Evolutionary conservation across 2,329 filamentous ascomycete species (phyloP).

Genomic region (Colletotrichum tropicicola): DNA sequence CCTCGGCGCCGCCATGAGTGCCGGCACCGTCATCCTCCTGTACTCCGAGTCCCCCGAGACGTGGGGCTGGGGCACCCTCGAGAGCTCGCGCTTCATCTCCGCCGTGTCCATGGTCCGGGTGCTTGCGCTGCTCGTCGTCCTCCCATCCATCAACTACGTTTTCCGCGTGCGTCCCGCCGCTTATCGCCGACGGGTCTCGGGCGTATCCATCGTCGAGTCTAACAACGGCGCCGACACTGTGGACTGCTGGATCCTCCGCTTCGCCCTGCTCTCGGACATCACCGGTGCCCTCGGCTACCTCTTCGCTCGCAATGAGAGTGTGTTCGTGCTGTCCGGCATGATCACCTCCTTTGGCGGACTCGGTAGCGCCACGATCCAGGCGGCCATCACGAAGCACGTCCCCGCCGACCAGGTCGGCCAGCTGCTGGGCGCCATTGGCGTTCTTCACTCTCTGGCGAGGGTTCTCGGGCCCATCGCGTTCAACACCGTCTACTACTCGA

Average conservation of each 20-base stretch:
- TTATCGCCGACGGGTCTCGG: slow-evolving; percentile 48
- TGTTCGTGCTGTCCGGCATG: slow-evolving; percentile 78
- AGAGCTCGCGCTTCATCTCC: slow-evolving; percentile 84
- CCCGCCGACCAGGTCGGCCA: slow-evolving; percentile 83
- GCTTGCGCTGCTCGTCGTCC: slow-evolving; percentile 74
- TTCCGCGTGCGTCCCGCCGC: slow-evolving; percentile 68
- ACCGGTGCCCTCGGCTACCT: slow-evolving; percentile 81
- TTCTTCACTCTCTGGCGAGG: slow-evolving; percentile 84
- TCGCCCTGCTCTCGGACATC: slow-evolving; percentile 79
- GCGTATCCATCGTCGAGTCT: slow-evolving; percentile 49
- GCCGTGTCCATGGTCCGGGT: slow-evolving; percentile 82
- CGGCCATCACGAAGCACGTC: slow-evolving; percentile 89
- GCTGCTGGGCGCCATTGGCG: slow-evolving; percentile 86
- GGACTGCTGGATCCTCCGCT: slow-evolving; percentile 80
- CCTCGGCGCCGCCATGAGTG: slow-evolving; percentile 83
- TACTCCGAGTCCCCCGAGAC: slow-evolving; percentile 81
- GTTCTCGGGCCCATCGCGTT: slow-evolving; percentile 84
- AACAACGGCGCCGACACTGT: slow-evolving; percentile 79
- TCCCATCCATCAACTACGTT: slow-evolving; percentile 81
- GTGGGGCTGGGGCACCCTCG: slow-evolving; percentile 84
- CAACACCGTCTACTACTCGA: slow-evolving; percentile 85
- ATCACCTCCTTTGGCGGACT: slow-evolving; percentile 84
- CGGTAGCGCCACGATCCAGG: slow-evolving; percentile 84
- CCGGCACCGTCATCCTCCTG: slow-evolving; percentile 81
- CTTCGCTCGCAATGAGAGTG: slow-evolving; percentile 64